Conservation (phyloP, 257 asterid genomes). For the Nicotiana sylvestris region DNA sequence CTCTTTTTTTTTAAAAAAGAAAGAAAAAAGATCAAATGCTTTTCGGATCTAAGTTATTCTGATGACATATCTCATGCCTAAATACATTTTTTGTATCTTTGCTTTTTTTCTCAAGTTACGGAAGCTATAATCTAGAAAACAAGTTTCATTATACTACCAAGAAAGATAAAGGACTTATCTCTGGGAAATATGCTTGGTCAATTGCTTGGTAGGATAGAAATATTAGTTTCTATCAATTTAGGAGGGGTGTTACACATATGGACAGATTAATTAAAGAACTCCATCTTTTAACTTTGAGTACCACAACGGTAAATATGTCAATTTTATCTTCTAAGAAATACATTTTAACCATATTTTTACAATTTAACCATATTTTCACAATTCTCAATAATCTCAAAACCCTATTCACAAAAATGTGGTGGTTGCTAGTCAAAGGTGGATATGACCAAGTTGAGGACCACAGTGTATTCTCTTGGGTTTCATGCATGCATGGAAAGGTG, state of each 20-base stretch:
- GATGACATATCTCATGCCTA: no score
- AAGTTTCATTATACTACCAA: no score
- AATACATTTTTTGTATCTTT: no score
- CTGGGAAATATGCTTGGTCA: no score
- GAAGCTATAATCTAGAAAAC: no score
- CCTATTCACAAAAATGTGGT: conserved; percentile 1
- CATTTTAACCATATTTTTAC: neutral
- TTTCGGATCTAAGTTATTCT: no score
- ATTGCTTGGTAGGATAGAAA: no score
- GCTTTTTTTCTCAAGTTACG: no score
- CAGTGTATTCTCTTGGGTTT: conserved; percentile 4
- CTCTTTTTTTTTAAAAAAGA: no score
- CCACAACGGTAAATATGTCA: neutral
- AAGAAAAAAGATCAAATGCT: no score
- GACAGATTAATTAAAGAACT: neutral
- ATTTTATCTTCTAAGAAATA: neutral
- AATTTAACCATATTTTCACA: neutral
- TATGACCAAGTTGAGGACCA: conserved; percentile 14
- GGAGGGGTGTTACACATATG: neutral
- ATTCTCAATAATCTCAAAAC: conserved; percentile 5
- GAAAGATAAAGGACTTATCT: no score
- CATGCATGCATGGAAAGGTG: conserved; percentile 17
- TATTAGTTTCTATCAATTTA: neutral
- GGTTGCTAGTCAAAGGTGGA: conserved; percentile 14
- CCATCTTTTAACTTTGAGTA: neutral